Base-by-base conservation (phyloP, 2,329 filamentous ascomycete genomes). In the Aureobasidium sp. region DNA sequence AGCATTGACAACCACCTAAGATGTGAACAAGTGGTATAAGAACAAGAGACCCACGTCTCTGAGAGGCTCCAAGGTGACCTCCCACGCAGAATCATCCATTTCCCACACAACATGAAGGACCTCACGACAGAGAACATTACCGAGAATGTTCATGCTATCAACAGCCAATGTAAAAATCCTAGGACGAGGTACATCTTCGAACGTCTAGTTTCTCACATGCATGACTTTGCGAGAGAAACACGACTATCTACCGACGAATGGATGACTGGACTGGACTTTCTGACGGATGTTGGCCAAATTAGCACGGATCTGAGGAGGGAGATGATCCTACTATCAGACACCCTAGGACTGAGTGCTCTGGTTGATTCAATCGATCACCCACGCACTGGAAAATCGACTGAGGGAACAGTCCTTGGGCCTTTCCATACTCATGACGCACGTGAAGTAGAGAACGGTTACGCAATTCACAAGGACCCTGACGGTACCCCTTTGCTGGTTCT, bases 141-240 rank as follows among this genome's bases (percentile, higher is more conserved):
- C 57, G 81, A 86, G 55, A 90, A 90, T 68, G 84, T 86, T 13
- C 78, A 86, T 69, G 78, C 78, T 49, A 89, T 90, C 73, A 91
- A 91, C 75, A 86, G 86, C 15, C 83, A 86, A 74, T 82, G 83
- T 66, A 69, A 76, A 25, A 78, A 90, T 69, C 75, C 79, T 32
- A 82, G 89, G 15, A 76, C 88, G 63, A 85, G 81, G 63, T 90
- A 88, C 71, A 70, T 92, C 53, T 82, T 91, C 72, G 82, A 86
- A 67, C 81, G 86, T 13, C 80, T 91, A 15, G 86, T 91, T 57
- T 82, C 82, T 8, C 88, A 92, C 73, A 76, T 91, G 2, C 89
- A 92, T 73, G 87, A 90, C 74, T 91, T 90, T 71, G 86, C 87
- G 7, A 82, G 88, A 60, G 88, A 91, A 73, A 91, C 87, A 3